Percentiles rank a stretch among this genome's conserved stretches.
Conservation (phyloP, 164 flowering plant genomes). For the Liriodendron chinense region DNA sequence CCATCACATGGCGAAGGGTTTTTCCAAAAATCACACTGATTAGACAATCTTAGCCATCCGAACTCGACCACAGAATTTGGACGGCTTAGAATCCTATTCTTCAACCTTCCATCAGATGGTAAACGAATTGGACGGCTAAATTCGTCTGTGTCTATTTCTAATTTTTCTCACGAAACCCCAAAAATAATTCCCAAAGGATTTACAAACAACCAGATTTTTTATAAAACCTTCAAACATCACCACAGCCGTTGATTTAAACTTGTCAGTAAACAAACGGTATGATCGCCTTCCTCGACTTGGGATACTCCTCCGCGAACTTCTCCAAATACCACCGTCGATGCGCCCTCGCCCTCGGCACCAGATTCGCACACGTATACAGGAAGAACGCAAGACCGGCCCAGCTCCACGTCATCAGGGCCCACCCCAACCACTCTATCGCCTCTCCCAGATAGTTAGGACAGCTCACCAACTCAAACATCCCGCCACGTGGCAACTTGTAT, state of each 20-base stretch:
- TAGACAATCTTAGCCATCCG: no score
- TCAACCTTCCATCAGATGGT: no score
- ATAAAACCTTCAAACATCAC: background rate
- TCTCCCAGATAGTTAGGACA: constrained; percentile 91
- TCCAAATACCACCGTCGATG: constrained; percentile 74
- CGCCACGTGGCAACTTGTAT: constrained; percentile 77
- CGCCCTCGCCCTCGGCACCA: constrained; percentile 76
- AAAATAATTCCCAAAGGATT: no score
- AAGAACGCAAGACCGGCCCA: constrained; percentile 79
- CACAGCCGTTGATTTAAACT: background rate
- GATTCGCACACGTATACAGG: constrained; percentile 74
- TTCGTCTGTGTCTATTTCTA: no score
- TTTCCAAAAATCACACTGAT: no score
- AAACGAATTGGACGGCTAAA: no score
- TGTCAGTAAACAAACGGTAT: constrained; percentile 68
- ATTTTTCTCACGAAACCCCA: no score
- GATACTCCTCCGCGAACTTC: constrained; percentile 86
- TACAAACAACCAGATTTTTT: no score
- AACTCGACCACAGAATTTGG: no score
- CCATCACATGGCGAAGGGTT: no score
- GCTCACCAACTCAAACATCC: constrained; percentile 76
- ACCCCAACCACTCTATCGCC: constrained; percentile 90
- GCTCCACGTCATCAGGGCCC: constrained; percentile 83
- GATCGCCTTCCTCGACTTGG: constrained; percentile 70
- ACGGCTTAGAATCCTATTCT: no score